phyloP scores from a whole-genome alignment of 106 monocot species.

The Allium fistulosum region DNA sequence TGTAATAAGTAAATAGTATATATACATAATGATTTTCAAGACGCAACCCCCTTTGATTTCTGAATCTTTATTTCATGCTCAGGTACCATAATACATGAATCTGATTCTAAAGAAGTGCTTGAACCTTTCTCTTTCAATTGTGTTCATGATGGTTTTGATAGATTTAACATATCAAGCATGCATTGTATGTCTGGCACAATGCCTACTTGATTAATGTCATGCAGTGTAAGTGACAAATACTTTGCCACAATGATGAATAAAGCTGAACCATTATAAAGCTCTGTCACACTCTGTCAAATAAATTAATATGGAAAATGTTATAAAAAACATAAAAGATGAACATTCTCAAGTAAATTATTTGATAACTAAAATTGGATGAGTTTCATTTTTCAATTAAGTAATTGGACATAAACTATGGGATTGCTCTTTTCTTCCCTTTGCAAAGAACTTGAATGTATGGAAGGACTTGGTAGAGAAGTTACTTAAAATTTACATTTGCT shows the following conservation, averaged over 20 bases:
- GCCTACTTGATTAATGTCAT: conserved; percentile 91
- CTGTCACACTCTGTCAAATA: conserved; percentile 68
- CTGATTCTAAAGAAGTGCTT: conserved; percentile 44
- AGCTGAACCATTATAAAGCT: conserved; percentile 85
- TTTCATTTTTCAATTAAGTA: neutral
- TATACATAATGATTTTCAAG: conserved; percentile 16
- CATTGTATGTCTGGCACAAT: conserved; percentile 86
- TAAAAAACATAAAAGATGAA: too few species aligned
- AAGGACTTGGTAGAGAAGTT: too few species aligned
- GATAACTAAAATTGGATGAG: neutral
- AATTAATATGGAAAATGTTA: neutral
- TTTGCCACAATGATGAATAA: conserved; percentile 96
- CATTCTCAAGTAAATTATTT: too few species aligned
- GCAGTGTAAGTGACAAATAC: conserved; percentile 80
- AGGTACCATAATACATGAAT: conserved; percentile 90
- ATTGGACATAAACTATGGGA: neutral
- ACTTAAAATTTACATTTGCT: too few species aligned
- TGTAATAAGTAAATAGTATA: too few species aligned
- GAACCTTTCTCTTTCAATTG: conserved; percentile 15
- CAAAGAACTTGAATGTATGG: too few species aligned
- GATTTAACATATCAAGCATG: conserved; percentile 42
- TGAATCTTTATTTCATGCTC: conserved; percentile 79
- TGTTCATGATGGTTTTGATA: conserved; percentile 8
- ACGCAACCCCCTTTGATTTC: conserved; percentile 58
- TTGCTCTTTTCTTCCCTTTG: too few species aligned